Base-by-base conservation (phyloP, 192 early-diverging fungal species). In the Umbelopsis isabellina region DNA sequence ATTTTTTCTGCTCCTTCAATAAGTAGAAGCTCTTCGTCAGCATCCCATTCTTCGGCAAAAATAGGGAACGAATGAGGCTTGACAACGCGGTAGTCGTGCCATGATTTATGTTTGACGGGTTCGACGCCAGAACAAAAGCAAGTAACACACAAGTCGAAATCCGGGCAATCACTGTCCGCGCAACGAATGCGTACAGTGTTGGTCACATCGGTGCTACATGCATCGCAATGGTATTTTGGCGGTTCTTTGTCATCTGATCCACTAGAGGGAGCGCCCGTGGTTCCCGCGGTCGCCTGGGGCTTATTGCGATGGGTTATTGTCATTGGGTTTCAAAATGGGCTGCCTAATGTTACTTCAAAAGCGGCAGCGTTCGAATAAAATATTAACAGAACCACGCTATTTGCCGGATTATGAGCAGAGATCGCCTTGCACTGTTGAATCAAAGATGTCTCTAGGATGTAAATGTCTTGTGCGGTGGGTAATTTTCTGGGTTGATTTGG, bases 1-100 rank as follows among this genome's bases (percentile, higher is more conserved):
- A 89, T 94, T 75, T 92, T 87, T 78, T 95, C 92, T 50, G 94
- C 84, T 7, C 91, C 93, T 67, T 98, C 95, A 47, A 98, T 93
- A 70, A 99, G 83, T 67, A 95, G 72, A 51, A 98, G 82, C 82
- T 99, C 98, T 71, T 99, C 98, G 58, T 98, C 94, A 5, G 95
- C 98, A 49, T 89, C 91, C 98, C 98, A 99, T 66, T 94, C 89
- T 20, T 84, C 82, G 18, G 92, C 89, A 73, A 95, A 97, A 46
- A 99, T 91, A 7, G 95, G 93, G 76, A 96, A 98, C 66, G 87
- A 89, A 53, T 91, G 89, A 46, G 86, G 88, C 78, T 93, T 92
- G 83, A 97, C 91, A 46, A 99, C 93, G 18, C 94, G 77, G 78
- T 98, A 99, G 49, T 89, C 79, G 70, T 99, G 98, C 82, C 85